phyloP scores from a whole-genome alignment of 179 eudicot genomes.

The Vitellaria paradoxa region DNA sequence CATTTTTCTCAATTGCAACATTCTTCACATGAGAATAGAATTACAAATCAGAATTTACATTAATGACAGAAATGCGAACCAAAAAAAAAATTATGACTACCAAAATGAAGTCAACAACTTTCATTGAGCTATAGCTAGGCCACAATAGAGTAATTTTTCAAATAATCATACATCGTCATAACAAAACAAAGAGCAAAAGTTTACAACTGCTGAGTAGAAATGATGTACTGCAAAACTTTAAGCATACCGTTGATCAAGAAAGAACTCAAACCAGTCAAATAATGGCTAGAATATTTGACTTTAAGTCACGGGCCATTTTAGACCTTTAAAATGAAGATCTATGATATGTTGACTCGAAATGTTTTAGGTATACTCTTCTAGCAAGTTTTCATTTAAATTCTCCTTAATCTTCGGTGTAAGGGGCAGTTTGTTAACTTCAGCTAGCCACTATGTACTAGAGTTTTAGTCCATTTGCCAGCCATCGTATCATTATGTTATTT shows the following conservation, averaged over 20 bases:
- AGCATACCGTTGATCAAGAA: background rate
- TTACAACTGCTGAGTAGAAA: background rate
- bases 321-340: background rate
- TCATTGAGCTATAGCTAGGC: background rate
- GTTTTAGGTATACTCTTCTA: background rate
- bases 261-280: background rate
- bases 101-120: slow-evolving; percentile 11
- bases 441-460: too few relatives aligned
- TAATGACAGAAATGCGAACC: background rate
- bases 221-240: background rate
- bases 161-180: background rate
- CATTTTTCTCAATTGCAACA: slow-evolving; percentile 50
- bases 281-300: background rate
- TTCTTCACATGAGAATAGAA: slow-evolving; percentile 38
- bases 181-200: background rate
- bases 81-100: background rate
- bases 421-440: background rate
- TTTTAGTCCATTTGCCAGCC: background rate
- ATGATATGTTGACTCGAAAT: background rate
- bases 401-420: background rate
- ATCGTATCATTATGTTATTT: background rate
- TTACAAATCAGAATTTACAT: background rate
- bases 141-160: background rate
- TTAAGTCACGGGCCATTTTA: background rate
- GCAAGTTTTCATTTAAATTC: background rate